Conservation (phyloP, 1,284 basidiomycete species). For the Inonotus obliquus region DNA sequence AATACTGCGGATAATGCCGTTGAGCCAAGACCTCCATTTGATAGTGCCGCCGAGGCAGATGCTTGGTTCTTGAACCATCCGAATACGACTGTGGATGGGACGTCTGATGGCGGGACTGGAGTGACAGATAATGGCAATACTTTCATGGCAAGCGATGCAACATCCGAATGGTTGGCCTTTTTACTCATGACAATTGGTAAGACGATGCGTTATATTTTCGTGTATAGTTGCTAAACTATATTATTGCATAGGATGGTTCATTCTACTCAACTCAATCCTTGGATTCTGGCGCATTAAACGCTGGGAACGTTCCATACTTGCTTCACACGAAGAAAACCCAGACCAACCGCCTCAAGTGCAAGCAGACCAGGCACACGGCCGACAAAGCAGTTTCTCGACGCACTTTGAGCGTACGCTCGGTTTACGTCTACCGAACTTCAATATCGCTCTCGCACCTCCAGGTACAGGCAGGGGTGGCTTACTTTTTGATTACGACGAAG, state of each 20-base stretch:
- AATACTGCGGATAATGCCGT: conserved; percentile 21
- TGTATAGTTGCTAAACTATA: neutral
- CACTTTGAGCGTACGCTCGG: conserved; percentile 45
- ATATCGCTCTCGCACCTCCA: conserved; percentile 46
- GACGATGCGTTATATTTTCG: conserved; percentile 22
- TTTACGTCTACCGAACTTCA: conserved; percentile 40
- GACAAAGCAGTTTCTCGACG: conserved; percentile 24
- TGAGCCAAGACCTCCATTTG: conserved; percentile 33
- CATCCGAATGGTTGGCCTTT: conserved; percentile 88
- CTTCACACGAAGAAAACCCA: conserved; percentile 33
- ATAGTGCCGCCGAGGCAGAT: conserved; percentile 45
- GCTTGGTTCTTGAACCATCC: conserved; percentile 36
- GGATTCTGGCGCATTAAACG: conserved; percentile 92
- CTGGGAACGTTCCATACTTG: conserved; percentile 73
- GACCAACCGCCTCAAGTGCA: conserved; percentile 20
- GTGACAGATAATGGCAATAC: conserved; percentile 10
- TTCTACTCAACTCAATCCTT: conserved; percentile 82
- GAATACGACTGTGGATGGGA: conserved; percentile 25
- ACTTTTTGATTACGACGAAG: conserved; percentile 12
- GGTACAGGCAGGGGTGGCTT: conserved; percentile 24
- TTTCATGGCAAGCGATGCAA: conserved; percentile 39
- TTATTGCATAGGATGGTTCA: conserved; percentile 71
- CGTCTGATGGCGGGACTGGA: neutral
- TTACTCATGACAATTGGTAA: conserved; percentile 86
- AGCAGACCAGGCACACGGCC: conserved; percentile 24